A percentile compares a stretch with the other conserved stretches of the same genome.
Evolutionary conservation across 257 asterid genomes (phyloP).

Genomic region (Nemophila menziesii): DNA sequence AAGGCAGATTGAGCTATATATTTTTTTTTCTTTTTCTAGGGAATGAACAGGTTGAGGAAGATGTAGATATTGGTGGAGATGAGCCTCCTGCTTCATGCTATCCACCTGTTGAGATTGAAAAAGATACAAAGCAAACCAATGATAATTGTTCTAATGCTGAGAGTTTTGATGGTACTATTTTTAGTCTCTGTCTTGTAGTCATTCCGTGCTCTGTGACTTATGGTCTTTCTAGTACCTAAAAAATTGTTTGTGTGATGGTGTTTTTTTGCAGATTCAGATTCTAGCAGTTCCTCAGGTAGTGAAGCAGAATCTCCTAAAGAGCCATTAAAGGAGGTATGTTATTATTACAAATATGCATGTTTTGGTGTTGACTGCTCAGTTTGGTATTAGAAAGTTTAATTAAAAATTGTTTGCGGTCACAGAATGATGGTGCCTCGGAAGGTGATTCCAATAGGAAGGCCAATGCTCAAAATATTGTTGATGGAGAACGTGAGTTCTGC

Average conservation of each 20-base stretch:
- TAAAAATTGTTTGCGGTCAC: conserved; percentile 6
- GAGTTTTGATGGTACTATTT: conserved; percentile 12
- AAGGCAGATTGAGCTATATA: background rate
- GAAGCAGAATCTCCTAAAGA: conserved; percentile 39
- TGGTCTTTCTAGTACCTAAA: background rate
- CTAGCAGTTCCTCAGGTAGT: conserved; percentile 22
- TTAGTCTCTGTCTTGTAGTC: background rate
- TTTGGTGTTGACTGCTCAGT: background rate
- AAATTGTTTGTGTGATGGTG: background rate
- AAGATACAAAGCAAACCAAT: conserved; percentile 19
- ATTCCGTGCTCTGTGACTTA: too few relatives aligned
- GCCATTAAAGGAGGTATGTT: conserved; percentile 15
- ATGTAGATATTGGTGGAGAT: conserved; percentile 7
- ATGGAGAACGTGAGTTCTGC: conserved; percentile 42
- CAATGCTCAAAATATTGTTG: conserved; percentile 24
- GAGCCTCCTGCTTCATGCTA: conserved; percentile 4
- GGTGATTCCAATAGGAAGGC: conserved; percentile 26
- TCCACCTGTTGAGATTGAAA: conserved; percentile 9
- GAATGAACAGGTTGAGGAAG: conserved; percentile 5
- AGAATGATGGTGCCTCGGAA: conserved; percentile 30
- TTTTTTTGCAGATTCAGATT: conserved; percentile 35
- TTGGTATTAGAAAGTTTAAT: background rate
- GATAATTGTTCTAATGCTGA: conserved; percentile 43
- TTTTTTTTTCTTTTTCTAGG: background rate
- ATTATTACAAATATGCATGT: too few relatives aligned